phyloP scores from a whole-genome alignment of 192 early-diverging fungal species.

The Podila clonocystis region DNA sequence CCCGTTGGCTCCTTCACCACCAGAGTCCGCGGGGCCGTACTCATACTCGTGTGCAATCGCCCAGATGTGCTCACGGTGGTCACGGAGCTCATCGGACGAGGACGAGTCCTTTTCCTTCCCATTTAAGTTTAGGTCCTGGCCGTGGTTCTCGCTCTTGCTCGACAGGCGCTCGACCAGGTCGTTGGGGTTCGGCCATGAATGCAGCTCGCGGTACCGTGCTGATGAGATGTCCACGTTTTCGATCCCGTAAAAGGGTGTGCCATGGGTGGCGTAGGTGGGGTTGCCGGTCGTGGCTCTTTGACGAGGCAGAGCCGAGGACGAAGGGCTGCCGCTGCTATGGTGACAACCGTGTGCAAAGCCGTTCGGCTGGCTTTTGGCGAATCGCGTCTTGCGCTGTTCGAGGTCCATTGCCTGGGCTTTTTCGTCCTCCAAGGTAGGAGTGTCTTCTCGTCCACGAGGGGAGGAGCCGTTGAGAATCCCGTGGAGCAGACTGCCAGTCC shows the following conservation, averaged over 20 bases:
- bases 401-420: no score
- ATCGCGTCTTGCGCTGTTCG: no score
- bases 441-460: no score
- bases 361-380: no score
- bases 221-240: slow-evolving; percentile 18
- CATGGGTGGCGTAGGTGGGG: background rate
- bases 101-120: no score
- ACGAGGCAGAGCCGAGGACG: background rate
- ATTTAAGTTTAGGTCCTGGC: no score
- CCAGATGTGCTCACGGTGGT: slow-evolving; percentile 19
- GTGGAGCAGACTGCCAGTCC: no score
- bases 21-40: background rate
- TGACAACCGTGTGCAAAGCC: no score
- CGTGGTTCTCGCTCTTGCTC: background rate
- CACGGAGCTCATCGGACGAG: background rate
- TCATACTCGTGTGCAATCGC: slow-evolving; percentile 18
- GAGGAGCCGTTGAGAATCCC: no score
- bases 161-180: background rate
- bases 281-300: background rate
- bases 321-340: background rate
- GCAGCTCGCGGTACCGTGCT: background rate
- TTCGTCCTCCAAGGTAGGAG: no score
- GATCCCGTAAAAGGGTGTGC: slow-evolving; percentile 22
- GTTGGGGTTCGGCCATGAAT: background rate
- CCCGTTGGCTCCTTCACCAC: background rate